Conservation (phyloP, 495 filamentous ascomycete species). For the Rhypophila decipiens region DNA sequence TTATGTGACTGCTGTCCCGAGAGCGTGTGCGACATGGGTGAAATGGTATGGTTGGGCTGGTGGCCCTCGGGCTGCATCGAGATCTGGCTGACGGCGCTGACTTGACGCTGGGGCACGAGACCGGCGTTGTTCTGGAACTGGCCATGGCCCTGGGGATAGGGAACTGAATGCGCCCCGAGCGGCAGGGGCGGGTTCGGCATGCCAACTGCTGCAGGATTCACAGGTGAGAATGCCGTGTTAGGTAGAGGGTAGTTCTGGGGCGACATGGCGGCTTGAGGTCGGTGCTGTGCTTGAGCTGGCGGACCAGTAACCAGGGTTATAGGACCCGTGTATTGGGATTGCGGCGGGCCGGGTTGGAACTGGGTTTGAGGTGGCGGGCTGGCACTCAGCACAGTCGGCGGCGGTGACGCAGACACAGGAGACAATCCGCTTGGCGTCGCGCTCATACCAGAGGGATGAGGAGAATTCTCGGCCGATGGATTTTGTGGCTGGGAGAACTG, state of each 20-base stretch:
- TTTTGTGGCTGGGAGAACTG: too few relatives aligned
- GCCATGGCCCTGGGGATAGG: background rate
- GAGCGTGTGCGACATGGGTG: too few relatives aligned
- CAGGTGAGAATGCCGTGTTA: constrained; percentile 12
- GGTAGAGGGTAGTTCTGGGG: constrained; percentile 13
- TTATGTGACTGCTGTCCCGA: constrained; percentile 7
- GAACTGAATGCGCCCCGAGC: background rate
- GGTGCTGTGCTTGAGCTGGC: constrained; percentile 7
- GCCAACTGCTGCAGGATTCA: constrained; percentile 10
- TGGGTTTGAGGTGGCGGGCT: constrained; percentile 7
- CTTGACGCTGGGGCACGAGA: constrained; percentile 16
- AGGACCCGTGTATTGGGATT: too few relatives aligned
- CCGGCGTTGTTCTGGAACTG: background rate
- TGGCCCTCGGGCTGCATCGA: constrained; percentile 16
- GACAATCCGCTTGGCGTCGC: background rate
- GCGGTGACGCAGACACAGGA: constrained; percentile 1
- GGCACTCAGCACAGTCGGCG: background rate
- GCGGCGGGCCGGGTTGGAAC: constrained; percentile 4
- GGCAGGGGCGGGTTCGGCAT: constrained; percentile 9
- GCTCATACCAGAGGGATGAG: constrained; percentile 3
- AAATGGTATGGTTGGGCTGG: too few relatives aligned
- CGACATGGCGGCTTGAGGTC: constrained; percentile 4
- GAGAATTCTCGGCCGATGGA: background rate
- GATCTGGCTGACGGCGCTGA: constrained; percentile 20
- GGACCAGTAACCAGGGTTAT: too few relatives aligned